Evolutionary conservation across 2,329 filamentous ascomycete species (phyloP), one percentile per base, ranked within the genome.

Genomic region (Paecilomyces formosus): DNA sequence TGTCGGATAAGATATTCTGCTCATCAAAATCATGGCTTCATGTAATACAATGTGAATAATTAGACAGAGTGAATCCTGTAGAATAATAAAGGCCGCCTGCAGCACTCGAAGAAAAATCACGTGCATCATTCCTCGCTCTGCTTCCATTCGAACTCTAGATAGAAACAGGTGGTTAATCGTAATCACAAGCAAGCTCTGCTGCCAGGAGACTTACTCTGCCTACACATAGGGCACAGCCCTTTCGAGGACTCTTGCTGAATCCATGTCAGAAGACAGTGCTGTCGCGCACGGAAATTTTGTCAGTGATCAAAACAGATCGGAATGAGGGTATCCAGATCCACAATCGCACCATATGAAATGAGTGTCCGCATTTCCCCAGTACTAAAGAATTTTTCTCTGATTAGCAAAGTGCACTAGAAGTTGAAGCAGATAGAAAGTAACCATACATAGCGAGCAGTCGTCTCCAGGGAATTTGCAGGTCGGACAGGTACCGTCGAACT

Each of bases 391-490:
- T 22, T 12, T 21, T 18, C 8, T 58, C 18, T 60, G 57, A 55
- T 30, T 28, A 15, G 15, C 52, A 30, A 8, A 35, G 54, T 13
- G 12, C 21, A 7, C 45, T 26, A 24, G 22, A 52, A 26, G 26
- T 24, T 5, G 50, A 24, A 28, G 13, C 21, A 12, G 21, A 53
- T 18, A 26, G 53, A 53, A n/a, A 52, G 22, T 26, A 26, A 21
- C 35, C 61, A 55, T 61, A 97, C 93, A 82, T 60, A 99, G 81
- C 60, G 89, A 89, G 77, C 94, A 99, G 72, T 97, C 92, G 69
- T 99, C 94, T 59, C 94, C 94, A 13, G 94, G 94, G 71, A 92
- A 97, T 81, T 95, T 96, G 86, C 94, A 99, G 57, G 92, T 95
- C 53, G 94, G 92, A 79, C 94, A 99, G 26, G 94, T 97, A 60